Evolutionary conservation across 2,329 filamentous ascomycete genomes (phyloP), one percentile per base, ranked within the genome.

Genomic region (Xylaria multiplex): DNA sequence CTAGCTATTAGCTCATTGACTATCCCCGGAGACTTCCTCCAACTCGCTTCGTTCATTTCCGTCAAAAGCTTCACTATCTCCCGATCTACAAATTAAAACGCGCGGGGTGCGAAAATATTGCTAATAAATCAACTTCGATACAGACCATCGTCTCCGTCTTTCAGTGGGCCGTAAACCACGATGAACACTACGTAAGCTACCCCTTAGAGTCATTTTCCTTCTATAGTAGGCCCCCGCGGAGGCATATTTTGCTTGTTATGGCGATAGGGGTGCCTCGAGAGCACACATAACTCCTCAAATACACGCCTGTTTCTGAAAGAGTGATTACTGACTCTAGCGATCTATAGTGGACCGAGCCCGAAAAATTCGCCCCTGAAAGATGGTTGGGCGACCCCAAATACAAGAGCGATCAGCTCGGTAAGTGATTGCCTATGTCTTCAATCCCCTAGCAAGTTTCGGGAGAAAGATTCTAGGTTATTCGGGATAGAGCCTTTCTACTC

Each of bases 351-450:
- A 76, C 72, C 2, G 75, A 79, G 2, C 78, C 81, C 0, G 22
- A 74, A 37, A 67, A 55, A 0, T 83, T 79, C 67, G 73, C 72
- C 19, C 81, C 81, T 0, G 80, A 82, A 63, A 76, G 81, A 0
- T 82, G 77, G 74, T 52, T 81, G 27, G 65, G 60, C 2, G 65
- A 73, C 19, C 56, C 71, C 1, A 64, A 62, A 2, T 82, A 76
- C 64, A 67, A 68, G 24, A 60, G 64, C 16, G 80, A 82, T 57
- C 72, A 68, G 11, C 70, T 75, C n/a, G 74, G 67, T 69, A 58
- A 63, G 67, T 57, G 4, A 24, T 27, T 30, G 9, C 32, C 2
- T 19, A 13, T 27, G 16, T 6, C 16, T 19, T 42, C n/a, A 8
- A 40, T 19, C 32, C 2, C 3, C 2, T 2, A 48, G 30, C 24